Base-by-base conservation (phyloP, 257 asterid genomes). In the Linaria vulgaris region DNA sequence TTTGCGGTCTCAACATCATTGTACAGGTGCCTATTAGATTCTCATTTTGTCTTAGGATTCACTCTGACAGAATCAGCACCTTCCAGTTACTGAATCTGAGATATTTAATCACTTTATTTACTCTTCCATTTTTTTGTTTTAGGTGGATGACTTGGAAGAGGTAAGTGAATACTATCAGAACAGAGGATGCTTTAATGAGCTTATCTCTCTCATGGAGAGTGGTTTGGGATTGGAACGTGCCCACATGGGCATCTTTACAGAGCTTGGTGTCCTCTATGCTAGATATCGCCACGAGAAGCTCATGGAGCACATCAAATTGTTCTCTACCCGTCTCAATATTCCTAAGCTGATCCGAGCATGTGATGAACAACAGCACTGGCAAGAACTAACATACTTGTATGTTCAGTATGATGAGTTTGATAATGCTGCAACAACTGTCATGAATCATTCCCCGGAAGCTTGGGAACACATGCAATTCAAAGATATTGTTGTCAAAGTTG, bases 401-500 rank as follows among this genome's bases (percentile, higher is more conserved):
- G 78, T 80, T 76, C 99, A 94, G 70, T 94, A 94, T 73, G 97
- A 88, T 58, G 99, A 94, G 82, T 94, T 90, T 69, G 99, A 90
- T 70, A 94, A 90, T 83, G 99, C 99, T 76, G 99, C 97, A 59
- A 90, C 99, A 17, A 94, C 97, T 13, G 97, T 94, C 74, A 94
- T 90, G 99, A 94, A 94, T 82, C 99, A 94, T 76, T 94, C 99
- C 12, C 97, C 99, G 46, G 97, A 90, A 81, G 99, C 99, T 64
- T 94, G 99, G 99, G 99, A 94, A 70, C 99, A 90, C 73, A 85
- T 94, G 99, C 99, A 94, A 72, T 90, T 94, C 84, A 94, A 90
- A 68, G 97, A 94, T 73, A 90, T 90, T 57, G 51, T 60, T 69
- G 64, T 60, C 37, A 52, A 53, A 23, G 99, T 94, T 68, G 97